Percentiles rank a stretch among this genome's conserved stretches.
Evolutionary conservation across 192 early-diverging fungal genomes (phyloP).

Genomic region (Ambispora gerdemannii): DNA sequence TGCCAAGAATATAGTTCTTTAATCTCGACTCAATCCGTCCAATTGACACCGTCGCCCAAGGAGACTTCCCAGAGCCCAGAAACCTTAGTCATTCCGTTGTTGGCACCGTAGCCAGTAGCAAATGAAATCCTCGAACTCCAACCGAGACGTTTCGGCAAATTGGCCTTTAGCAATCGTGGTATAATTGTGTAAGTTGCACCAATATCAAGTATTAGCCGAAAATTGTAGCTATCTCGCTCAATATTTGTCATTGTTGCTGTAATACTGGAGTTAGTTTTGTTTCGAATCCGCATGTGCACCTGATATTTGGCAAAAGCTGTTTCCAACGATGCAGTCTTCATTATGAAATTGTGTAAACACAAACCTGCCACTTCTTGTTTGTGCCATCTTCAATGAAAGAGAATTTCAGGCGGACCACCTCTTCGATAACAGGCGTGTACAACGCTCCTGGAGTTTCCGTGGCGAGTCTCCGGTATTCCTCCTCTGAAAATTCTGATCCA

Average conservation of each 20-base stretch:
- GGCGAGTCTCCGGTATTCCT: background rate
- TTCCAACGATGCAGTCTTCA: background rate
- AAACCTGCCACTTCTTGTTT: slow-evolving; percentile 15
- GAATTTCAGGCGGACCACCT: background rate
- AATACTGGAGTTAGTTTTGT: background rate
- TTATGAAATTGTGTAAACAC: slow-evolving; percentile 16
- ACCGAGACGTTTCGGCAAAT: background rate
- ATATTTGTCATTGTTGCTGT: slow-evolving; percentile 14
- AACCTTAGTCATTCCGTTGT: background rate
- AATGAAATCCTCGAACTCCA: background rate
- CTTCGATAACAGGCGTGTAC: background rate
- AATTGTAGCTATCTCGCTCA: background rate
- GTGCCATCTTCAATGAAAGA: background rate
- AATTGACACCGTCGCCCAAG: background rate
- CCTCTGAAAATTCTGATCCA: background rate
- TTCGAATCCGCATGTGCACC: slow-evolving; percentile 10
- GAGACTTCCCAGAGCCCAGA: background rate
- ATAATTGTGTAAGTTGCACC: background rate
- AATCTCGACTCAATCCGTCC: background rate
- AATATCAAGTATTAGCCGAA: background rate
- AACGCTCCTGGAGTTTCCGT: slow-evolving; percentile 4
- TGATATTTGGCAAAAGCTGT: slow-evolving; percentile 18
- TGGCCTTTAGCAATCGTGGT: background rate
- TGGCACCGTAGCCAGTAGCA: background rate
- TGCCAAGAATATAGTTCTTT: background rate